Base-by-base conservation (phyloP, 2,329 filamentous ascomycete species). In the Cladobotryum mycophilum region DNA sequence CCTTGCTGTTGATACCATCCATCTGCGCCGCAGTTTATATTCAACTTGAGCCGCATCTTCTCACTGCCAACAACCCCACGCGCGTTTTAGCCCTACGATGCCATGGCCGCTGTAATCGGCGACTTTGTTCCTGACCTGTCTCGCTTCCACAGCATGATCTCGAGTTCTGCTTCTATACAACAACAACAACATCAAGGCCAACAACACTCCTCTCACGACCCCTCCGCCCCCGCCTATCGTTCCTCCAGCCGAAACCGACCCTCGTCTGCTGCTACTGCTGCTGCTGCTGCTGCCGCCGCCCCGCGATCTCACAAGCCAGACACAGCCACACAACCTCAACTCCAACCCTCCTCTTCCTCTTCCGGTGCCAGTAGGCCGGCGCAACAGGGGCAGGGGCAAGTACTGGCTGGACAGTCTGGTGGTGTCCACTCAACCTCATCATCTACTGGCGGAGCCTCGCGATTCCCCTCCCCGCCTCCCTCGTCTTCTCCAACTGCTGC, bases 91-190 rank as follows among this genome's bases (percentile, higher is more conserved):
- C 6, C 42, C 20, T 53, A 55, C 65, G 61, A 73, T 73, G 76
- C 68, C 71, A 84, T 85, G 81, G 81, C 80, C 64, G 75, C 80
- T 70, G 68, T 84, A 69, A 78, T 84, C 60, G 79, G 79, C 68
- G 88, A 92, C 75, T 84, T 84, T 73, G 82, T 84, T 71, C 80
- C 87, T 69, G 84, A 89, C 71, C 76, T 84, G 60, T 77, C 81
- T 61, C 80, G 82, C 71, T 85, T 86, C 70, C 81, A 82, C 74
- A 82, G 77, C 72, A 86, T 84, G 77, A 86, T 89, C 74, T 70
- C 72, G 53, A 68, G 71, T 51, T 67, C 75, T 41, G 70, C 70
- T 46, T 60, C 74, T 14, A 45, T 35, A 11, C 15, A 20, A 5
- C 74, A 75, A 5, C 74, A 75, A 57, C 73, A 75, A 58, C 72